Conservation (phyloP, 1,284 basidiomycete genomes). For the Phaffia rhodozyma region DNA sequence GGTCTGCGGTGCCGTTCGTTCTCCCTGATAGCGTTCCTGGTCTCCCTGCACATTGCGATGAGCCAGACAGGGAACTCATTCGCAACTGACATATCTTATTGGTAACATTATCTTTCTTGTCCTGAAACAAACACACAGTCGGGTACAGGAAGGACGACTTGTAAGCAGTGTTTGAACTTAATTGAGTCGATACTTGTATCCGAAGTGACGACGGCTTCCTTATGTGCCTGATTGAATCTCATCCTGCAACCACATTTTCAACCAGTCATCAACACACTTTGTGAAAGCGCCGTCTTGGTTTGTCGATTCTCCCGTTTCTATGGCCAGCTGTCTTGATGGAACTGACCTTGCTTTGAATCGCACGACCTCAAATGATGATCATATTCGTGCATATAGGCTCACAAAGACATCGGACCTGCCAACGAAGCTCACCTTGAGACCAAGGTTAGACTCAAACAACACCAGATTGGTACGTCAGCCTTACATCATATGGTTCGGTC, state of each 20-base stretch:
- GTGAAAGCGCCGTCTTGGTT: conserved; percentile 72
- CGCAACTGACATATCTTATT: background rate
- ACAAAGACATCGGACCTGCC: conserved; percentile 40
- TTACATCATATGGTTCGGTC: background rate
- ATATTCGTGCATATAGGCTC: background rate
- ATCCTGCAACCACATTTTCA: too few species aligned
- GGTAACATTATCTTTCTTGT: background rate
- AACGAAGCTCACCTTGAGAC: conserved; percentile 88
- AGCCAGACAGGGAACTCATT: background rate
- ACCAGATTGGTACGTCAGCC: conserved; percentile 68
- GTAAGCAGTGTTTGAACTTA: too few species aligned
- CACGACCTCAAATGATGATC: background rate
- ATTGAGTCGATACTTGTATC: too few species aligned
- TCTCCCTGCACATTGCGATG: background rate
- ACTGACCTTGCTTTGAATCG: background rate
- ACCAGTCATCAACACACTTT: conserved; percentile 80
- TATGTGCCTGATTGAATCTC: too few species aligned
- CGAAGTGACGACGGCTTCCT: too few species aligned
- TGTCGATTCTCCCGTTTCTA: conserved; percentile 41
- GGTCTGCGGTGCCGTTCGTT: conserved; percentile 5
- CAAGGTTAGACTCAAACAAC: conserved; percentile 90
- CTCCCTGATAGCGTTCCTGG: background rate
- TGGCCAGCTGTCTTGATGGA: background rate
- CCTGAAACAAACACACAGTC: conserved; percentile 40
- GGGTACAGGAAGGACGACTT: conserved; percentile 90